Conservation (phyloP, 1,284 basidiomycete genomes). For the Irpex lacteus region DNA sequence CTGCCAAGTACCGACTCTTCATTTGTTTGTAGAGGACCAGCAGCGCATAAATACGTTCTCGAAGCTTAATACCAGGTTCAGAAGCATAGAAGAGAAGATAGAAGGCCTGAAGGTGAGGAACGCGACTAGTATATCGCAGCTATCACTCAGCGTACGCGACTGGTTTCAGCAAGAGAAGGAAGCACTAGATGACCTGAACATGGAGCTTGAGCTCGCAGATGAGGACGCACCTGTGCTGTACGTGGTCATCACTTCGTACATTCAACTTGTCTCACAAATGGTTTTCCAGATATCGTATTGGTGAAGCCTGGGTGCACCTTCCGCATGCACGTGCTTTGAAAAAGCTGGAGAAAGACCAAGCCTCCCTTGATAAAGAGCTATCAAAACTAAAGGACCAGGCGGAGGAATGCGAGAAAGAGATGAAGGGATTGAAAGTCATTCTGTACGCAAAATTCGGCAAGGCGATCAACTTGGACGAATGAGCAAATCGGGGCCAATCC, state of each 20-base stretch:
- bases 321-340: slow-evolving; percentile 69
- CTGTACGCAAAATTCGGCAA: slow-evolving; percentile 93
- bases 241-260: slow-evolving; percentile 23
- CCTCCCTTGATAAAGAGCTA: slow-evolving; percentile 59
- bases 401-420: slow-evolving; percentile 76
- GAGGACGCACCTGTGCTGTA: slow-evolving; percentile 79
- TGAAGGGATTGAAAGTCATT: slow-evolving; percentile 87
- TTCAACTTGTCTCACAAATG: neutral
- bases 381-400: slow-evolving; percentile 51
- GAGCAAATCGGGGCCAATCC: neutral
- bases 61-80: slow-evolving; percentile 81
- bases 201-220: slow-evolving; percentile 88
- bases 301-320: slow-evolving; percentile 87
- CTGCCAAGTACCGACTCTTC: neutral
- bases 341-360: slow-evolving; percentile 73
- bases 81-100: slow-evolving; percentile 73
- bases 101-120: slow-evolving; percentile 62
- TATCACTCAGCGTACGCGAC: neutral
- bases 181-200: slow-evolving; percentile 84
- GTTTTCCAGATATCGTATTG: slow-evolving; percentile 78
- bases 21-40: slow-evolving; percentile 74
- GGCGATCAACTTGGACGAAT: slow-evolving; percentile 90
- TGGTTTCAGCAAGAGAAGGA: slow-evolving; percentile 82
- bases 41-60: slow-evolving; percentile 92
- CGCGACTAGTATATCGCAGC: neutral